phyloP scores from a whole-genome alignment of 176 grass and related monocot genomes.

The Luzula sylvatica region DNA sequence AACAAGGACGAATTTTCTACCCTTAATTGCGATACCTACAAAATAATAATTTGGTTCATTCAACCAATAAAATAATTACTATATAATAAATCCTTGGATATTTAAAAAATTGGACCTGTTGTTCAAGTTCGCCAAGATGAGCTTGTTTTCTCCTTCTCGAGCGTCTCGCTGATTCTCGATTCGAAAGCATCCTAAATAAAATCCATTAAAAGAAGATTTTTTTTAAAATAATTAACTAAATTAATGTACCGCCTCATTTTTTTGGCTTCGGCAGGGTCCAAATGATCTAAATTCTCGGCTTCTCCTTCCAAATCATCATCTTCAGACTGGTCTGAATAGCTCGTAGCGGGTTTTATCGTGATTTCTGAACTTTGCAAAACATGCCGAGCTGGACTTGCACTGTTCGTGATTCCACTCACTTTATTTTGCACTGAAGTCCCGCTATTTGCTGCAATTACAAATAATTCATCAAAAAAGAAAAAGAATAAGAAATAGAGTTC shows the following conservation, averaged over 20 bases:
- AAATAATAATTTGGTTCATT: neutral
- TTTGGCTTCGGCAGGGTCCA: constrained; percentile 34
- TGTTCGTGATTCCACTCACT: constrained; percentile 1
- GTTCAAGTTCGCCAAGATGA: constrained; percentile 62
- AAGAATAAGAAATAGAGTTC: too few species aligned
- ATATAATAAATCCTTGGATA: too few species aligned
- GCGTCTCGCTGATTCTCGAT: constrained; percentile 67
- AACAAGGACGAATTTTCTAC: constrained; percentile 51
- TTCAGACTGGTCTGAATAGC: constrained; percentile 48
- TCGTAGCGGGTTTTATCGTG: constrained; percentile 32
- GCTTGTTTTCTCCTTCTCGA: constrained; percentile 80
- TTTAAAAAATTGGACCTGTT: constrained; percentile 27
- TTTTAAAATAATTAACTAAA: too few species aligned
- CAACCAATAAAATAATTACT: neutral
- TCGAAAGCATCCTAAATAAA: constrained; percentile 53
- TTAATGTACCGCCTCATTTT: constrained; percentile 43
- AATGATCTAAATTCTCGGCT: constrained; percentile 38
- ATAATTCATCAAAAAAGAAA: too few species aligned
- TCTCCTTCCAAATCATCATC: constrained; percentile 59
- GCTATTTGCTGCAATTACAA: constrained; percentile 13
- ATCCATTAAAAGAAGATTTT: too few species aligned
- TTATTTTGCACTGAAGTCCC: constrained; percentile 19
- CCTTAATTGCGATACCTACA: constrained; percentile 42
- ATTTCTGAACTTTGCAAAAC: constrained; percentile 29
- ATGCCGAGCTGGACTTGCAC: constrained; percentile 24